These are phyloP conservation scores for Spergularia azorica DNA, from an alignment of 179 eudicot genomes.

Conservation along the genomic window DNA sequence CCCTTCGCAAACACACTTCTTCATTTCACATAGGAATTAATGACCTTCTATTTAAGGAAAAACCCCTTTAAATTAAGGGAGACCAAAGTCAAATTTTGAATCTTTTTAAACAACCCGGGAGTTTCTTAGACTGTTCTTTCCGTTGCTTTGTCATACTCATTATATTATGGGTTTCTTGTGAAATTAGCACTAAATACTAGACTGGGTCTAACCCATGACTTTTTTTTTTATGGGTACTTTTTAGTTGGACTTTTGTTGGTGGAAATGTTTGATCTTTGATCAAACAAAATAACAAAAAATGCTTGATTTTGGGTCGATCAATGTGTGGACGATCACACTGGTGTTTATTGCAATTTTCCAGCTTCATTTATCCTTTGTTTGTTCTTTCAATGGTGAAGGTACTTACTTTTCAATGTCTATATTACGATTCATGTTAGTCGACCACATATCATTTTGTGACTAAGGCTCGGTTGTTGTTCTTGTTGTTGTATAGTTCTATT, in stretches of 20 bases:
- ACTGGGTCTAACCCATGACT: conserved; percentile 23
- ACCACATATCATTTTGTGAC: too few relatives aligned
- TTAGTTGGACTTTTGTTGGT: conserved; percentile 18
- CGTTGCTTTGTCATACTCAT: background rate
- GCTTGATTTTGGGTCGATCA: conserved; percentile 41
- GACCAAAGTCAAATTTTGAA: conserved; percentile 7
- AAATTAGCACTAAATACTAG: conserved; percentile 19
- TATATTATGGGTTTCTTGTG: conserved; percentile 23
- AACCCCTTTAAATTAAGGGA: background rate
- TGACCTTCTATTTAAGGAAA: background rate
- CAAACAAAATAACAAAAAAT: conserved; percentile 24
- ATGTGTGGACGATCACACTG: conserved; percentile 27
- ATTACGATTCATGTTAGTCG: background rate
- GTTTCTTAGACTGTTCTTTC: conserved; percentile 18
- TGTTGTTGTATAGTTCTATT: background rate
- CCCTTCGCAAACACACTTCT: background rate
- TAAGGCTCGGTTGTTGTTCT: background rate
- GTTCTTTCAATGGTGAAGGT: conserved; percentile 81
- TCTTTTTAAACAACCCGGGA: background rate
- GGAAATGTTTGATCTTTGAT: conserved; percentile 22
- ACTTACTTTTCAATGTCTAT: conserved; percentile 2
- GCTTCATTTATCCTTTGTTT: conserved; percentile 37
- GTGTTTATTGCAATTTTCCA: conserved; percentile 34
- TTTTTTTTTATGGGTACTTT: conserved; percentile 11
- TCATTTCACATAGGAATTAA: background rate